These are phyloP conservation scores for Cyclotella atomus DNA, from an alignment of 108 stramenopile species.

Conservation along the genomic window DNA sequence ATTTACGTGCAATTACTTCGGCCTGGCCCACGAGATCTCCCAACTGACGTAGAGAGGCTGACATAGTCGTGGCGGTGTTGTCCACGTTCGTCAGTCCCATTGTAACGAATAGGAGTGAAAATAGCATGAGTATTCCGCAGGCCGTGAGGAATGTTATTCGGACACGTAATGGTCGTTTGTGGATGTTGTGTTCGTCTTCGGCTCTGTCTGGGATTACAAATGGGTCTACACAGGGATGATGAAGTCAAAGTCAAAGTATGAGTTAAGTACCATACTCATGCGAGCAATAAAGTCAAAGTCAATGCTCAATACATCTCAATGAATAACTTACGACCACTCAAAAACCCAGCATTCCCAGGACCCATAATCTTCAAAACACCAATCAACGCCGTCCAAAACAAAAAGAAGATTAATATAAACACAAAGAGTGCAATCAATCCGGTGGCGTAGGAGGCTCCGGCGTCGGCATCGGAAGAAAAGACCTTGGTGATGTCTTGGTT, in stretches of 20 bases:
- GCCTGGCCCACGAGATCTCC: slow-evolving; percentile 18
- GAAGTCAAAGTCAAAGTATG: no score
- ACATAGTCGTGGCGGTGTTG: slow-evolving; percentile 34
- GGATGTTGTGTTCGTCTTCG: slow-evolving; percentile 34
- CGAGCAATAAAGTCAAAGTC: no score
- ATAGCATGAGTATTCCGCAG: slow-evolving; percentile 33
- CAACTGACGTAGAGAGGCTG: not conserved
- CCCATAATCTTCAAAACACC: slow-evolving; percentile 42
- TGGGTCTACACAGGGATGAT: no score
- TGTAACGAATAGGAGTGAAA: slow-evolving; percentile 27
- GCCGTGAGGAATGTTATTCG: slow-evolving; percentile 36
- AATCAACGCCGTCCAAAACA: slow-evolving; percentile 36
- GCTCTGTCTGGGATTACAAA: slow-evolving; percentile 42
- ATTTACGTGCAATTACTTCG: slow-evolving; percentile 23
- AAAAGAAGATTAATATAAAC: slow-evolving; percentile 29
- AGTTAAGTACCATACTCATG: no score
- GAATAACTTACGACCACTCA: no score
- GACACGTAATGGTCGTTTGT: slow-evolving; percentile 40
- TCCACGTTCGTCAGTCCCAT: slow-evolving; percentile 41
- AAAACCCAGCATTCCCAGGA: slow-evolving; percentile 44
- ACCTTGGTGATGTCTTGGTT: slow-evolving; percentile 27
- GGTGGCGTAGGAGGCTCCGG: slow-evolving; percentile 36
- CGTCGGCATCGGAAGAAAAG: slow-evolving; percentile 27
- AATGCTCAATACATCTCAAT: no score
- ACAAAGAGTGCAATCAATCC: slow-evolving; percentile 41